Base-by-base conservation (phyloP, 371 early-diverging fungal species). In the Mucor lusitanicus region DNA sequence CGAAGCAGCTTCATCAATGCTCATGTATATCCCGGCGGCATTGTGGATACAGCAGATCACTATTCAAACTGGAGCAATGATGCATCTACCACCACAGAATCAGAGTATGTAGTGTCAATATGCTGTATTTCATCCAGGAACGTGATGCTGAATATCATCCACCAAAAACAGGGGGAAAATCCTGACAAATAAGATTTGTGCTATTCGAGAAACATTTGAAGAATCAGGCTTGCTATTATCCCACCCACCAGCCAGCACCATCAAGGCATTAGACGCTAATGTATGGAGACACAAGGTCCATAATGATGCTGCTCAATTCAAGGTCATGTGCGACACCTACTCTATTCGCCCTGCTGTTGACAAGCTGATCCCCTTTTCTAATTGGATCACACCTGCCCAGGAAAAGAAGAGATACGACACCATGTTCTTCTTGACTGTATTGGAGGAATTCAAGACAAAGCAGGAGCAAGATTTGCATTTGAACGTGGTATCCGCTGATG, bases 151-250 rank as follows among this genome's bases (percentile, higher is more conserved):
- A 40, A 37, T 57, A 12, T 25, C 27, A 28, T 2, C 44, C 4
- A 25, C n/a, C n/a, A n/a, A n/a, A 17, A 19, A 54, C 54, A 72
- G 72, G 12, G 35, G 56, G 25, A 17, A 62, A 17, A 15, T 66
- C 2, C 21, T 71, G 46, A 69, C 81, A 28, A 68, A 78, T 57
- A 83, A 81, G 48, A 83, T 90, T 28, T 92, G 92, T 67, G 94
- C 94, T 5, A 80, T 93, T 37, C 89, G 93, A 19, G 95, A 94
- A 69, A 91, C 94, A 1, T 90, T 88, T 73, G 95, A 95, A 72
- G 95, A 95, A 65, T 88, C 90, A 6, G 94, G 94, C 0, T 68
- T 95, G 12, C 69, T 88, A 21, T 70, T 92, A 32, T 76, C 85
- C 12, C 68, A 79, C 19, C 87, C 85, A 8, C 81, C 80, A n/a